phyloP scores from a whole-genome alignment of 2,329 filamentous ascomycete species.

The Keithomyces neogunnii region DNA sequence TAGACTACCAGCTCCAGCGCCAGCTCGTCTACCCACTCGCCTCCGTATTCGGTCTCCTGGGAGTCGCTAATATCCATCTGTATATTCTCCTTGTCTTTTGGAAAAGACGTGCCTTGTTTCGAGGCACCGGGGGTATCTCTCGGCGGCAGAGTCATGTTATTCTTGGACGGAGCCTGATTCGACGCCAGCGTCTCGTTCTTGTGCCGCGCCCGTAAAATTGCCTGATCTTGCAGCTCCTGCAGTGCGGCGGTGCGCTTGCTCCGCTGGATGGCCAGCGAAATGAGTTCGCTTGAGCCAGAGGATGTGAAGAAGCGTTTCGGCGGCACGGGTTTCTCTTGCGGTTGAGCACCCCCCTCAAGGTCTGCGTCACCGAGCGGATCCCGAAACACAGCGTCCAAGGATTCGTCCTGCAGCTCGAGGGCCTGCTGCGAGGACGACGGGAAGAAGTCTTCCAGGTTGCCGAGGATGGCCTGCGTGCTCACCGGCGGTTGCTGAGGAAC shows the following conservation, averaged over 20 bases:
- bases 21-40: slow-evolving; percentile 30
- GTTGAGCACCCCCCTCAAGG: slow-evolving; percentile 6
- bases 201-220: slow-evolving; percentile 14
- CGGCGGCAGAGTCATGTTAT: background rate
- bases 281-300: slow-evolving; percentile 25
- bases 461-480: slow-evolving; percentile 46
- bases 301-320: slow-evolving; percentile 27
- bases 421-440: slow-evolving; percentile 48
- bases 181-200: background rate
- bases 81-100: slow-evolving; percentile 17
- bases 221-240: slow-evolving; percentile 18
- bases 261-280: slow-evolving; percentile 25
- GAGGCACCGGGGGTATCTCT: background rate
- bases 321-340: slow-evolving; percentile 2
- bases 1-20: slow-evolving; percentile 19
- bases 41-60: slow-evolving; percentile 30
- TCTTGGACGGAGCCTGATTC: background rate
- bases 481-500: slow-evolving; percentile 19
- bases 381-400: background rate
- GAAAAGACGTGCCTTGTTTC: background rate
- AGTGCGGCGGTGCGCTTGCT: slow-evolving; percentile 25
- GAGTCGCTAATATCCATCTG: slow-evolving; percentile 14
- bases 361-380: background rate
- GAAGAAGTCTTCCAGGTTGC: slow-evolving; percentile 44
- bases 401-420: slow-evolving; percentile 40